Evolutionary conservation across 257 asterid genomes (phyloP).

Genomic region (Orobanche coerulescens): DNA sequence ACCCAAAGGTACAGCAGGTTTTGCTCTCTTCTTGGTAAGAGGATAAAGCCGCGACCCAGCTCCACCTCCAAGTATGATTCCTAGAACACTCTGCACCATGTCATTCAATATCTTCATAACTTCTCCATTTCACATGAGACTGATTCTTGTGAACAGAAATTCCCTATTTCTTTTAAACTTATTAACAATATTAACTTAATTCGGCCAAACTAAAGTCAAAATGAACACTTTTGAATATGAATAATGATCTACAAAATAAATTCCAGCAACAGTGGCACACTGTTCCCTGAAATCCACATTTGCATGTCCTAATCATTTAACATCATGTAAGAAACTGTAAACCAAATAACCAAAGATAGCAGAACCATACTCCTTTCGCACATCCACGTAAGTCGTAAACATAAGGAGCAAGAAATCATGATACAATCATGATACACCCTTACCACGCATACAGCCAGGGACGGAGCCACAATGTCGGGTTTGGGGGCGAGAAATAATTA

Average conservation of each 20-base stretch:
- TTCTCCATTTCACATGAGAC: neutral
- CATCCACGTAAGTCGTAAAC: neutral
- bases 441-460: slow-evolving; percentile 14
- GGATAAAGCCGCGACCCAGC: slow-evolving; percentile 63
- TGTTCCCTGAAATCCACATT: neutral
- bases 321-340: neutral
- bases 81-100: slow-evolving; percentile 48
- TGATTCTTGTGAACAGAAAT: too few relatives aligned
- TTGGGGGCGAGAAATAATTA: too few relatives aligned
- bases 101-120: too few relatives aligned
- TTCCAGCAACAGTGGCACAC: neutral
- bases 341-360: neutral
- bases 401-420: neutral
- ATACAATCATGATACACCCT: neutral
- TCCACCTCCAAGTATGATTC: slow-evolving; percentile 69
- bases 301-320: neutral
- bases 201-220: neutral
- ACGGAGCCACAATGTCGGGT: too few relatives aligned
- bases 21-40: slow-evolving; percentile 62
- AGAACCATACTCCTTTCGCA: neutral
- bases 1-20: slow-evolving; percentile 65
- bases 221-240: neutral
- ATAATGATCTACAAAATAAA: too few relatives aligned
- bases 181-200: neutral
- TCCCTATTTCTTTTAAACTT: too few relatives aligned